Evolutionary conservation across 495 filamentous ascomycete species (phyloP).

Genomic region (Melanomma pulvis-pyrius): DNA sequence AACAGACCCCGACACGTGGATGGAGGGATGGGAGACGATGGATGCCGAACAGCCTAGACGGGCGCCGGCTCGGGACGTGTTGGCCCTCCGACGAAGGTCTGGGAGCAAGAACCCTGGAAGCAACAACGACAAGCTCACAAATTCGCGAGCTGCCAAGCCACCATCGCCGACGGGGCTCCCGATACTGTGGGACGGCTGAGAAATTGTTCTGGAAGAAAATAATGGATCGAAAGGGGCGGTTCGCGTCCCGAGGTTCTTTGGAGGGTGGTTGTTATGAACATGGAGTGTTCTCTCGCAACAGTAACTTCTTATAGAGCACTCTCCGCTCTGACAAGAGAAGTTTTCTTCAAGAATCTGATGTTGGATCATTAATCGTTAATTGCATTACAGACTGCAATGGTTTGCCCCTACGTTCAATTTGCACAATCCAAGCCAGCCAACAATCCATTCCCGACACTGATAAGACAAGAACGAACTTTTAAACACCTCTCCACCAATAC

Average conservation of each 20-base stretch:
- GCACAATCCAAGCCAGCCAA: neutral
- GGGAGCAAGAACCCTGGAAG: neutral
- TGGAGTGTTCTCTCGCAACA: neutral
- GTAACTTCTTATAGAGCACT: neutral
- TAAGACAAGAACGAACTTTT: neutral
- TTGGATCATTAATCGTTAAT: neutral
- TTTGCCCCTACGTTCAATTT: neutral
- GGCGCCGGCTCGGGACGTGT: neutral
- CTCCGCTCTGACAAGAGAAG: no score
- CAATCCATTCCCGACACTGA: neutral
- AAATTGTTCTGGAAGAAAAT: neutral
- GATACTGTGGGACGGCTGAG: constrained; percentile 1
- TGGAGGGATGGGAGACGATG: neutral
- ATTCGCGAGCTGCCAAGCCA: neutral
- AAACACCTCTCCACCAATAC: neutral
- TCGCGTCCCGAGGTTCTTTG: neutral
- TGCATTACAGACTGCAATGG: neutral
- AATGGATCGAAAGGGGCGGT: neutral
- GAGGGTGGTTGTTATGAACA: neutral
- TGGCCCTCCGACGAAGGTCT: neutral
- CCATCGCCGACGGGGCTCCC: neutral
- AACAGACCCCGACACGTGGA: neutral
- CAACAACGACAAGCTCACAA: neutral
- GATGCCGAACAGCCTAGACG: neutral
- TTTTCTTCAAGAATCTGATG: neutral